phyloP scores from a whole-genome alignment of 345 rosid genomes.

The Euphorbia tirucalli region DNA sequence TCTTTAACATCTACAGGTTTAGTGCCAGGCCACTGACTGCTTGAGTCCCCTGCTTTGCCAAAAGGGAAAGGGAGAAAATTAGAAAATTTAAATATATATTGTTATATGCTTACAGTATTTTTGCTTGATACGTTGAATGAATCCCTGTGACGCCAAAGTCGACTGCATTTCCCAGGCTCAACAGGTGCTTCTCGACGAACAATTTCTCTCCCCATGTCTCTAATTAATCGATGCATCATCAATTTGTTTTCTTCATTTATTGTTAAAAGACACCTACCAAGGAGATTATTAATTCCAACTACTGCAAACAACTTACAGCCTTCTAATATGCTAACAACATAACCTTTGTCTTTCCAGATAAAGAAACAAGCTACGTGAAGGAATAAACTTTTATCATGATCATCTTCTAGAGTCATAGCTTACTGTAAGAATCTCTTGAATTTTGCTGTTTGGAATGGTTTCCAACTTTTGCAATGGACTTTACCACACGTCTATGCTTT shows the following conservation, averaged over 20 bases:
- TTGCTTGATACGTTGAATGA: conserved; percentile 6
- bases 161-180: conserved; percentile 13
- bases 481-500: conserved; percentile 22
- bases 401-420: conserved; percentile 16
- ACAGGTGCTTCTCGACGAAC: conserved; percentile 17
- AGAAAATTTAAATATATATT: too few relatives aligned
- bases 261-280: conserved; percentile 17
- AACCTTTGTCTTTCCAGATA: conserved; percentile 4
- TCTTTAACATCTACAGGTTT: background rate
- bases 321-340: conserved; percentile 1
- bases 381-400: conserved; percentile 15
- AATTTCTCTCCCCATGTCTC: conserved; percentile 18
- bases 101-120: background rate
- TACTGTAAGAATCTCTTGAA: conserved; percentile 17
- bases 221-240: conserved; percentile 12
- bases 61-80: background rate
- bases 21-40: conserved; percentile 8
- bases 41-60: conserved; percentile 10
- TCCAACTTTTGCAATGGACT: conserved; percentile 21
- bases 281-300: conserved; percentile 15
- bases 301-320: conserved; percentile 16
- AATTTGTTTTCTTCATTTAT: conserved; percentile 12
- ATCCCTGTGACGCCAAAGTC: conserved; percentile 13
- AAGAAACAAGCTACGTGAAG: conserved; percentile 16
- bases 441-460: conserved; percentile 11